phyloP scores from a whole-genome alignment of 1,139 yeast genomes.

The Pichia sp. region DNA sequence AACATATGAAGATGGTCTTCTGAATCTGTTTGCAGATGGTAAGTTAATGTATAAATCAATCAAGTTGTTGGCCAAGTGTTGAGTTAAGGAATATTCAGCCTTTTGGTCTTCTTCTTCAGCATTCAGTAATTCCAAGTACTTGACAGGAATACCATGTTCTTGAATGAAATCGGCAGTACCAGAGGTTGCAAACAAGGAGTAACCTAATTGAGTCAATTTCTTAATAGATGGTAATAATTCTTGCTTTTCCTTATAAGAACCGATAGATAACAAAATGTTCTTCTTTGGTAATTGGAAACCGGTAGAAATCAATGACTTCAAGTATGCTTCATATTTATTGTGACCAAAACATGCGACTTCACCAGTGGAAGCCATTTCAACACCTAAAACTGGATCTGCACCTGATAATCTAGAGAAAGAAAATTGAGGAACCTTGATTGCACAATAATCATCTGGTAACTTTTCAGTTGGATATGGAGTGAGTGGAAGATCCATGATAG shows the following conservation, averaged over 20 bases:
- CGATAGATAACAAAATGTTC: constrained; percentile 88
- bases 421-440: constrained; percentile 96
- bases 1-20: constrained; percentile 98
- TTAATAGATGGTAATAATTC: constrained; percentile 86
- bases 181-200: constrained; percentile 90
- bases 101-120: constrained; percentile 64
- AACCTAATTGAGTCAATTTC: constrained; percentile 78
- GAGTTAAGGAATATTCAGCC: constrained; percentile 90
- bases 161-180: constrained; percentile 98
- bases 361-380: constrained; percentile 99
- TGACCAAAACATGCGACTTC: constrained; percentile 97
- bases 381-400: constrained; percentile 97
- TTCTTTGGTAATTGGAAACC: constrained; percentile 95
- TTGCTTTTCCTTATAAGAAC: constrained; percentile 95
- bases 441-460: constrained; percentile 90
- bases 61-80: constrained; percentile 92
- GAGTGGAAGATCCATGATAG: constrained; percentile 83
- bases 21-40: constrained; percentile 94
- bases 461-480: constrained; percentile 84
- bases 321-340: constrained; percentile 93
- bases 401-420: constrained; percentile 97
- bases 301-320: constrained; percentile 89
- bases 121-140: constrained; percentile 82
- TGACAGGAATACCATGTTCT: constrained; percentile 91
- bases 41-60: constrained; percentile 93